Evolutionary conservation across 2,329 filamentous ascomycete genomes (phyloP), one percentile per base, ranked within the genome.

Genomic region (Colletotrichum sp.): DNA sequence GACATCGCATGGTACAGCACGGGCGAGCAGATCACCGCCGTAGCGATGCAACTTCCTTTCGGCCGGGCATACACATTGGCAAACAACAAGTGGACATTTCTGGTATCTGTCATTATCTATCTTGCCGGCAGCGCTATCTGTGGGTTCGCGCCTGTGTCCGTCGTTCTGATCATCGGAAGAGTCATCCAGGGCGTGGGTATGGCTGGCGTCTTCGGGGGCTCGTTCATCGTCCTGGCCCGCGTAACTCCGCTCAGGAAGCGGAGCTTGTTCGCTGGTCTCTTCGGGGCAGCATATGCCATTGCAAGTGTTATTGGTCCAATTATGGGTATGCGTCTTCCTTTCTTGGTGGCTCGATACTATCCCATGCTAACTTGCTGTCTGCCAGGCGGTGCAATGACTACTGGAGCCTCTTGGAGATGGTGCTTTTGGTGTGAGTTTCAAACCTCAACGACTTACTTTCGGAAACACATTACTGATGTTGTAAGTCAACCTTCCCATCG

Each of bases 1-100:
- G 86, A 88, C 69, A 84, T 89, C 21, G 85, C 85, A 39, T 88
- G 79, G 79, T 82, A 83, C 72, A 80, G 77, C 34, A 78, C 78
- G 28, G 78, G 80, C 21, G 82, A 82, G 26, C 72, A 79, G 39
- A 77, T 82, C 57, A 80, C 80, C 8, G 72, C 77, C 6, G 79
- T 79, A 13, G 80, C 79, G 8, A 77, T 78, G 28, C 79, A 82
- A 24, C 80, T 79, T 6, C 79, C 79, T 18, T 81, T 78, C 26
- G 82, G 82, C 7, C 78, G 78, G 1, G 77, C 83, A 3, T 84
- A 81, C 60, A 80, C 78, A 30, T 76, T 82, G 18, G 83, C 81
- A 69, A 80, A 78, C 2, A 79, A 79, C n/a, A 83, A 83, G 34
- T 63, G 77, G 57, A 77, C 79, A 8, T 82, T 80, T 64, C 59